These are phyloP conservation scores for Diplogelasinospora grovesii DNA, from an alignment of 495 filamentous ascomycete genomes.

Conservation along the genomic window DNA sequence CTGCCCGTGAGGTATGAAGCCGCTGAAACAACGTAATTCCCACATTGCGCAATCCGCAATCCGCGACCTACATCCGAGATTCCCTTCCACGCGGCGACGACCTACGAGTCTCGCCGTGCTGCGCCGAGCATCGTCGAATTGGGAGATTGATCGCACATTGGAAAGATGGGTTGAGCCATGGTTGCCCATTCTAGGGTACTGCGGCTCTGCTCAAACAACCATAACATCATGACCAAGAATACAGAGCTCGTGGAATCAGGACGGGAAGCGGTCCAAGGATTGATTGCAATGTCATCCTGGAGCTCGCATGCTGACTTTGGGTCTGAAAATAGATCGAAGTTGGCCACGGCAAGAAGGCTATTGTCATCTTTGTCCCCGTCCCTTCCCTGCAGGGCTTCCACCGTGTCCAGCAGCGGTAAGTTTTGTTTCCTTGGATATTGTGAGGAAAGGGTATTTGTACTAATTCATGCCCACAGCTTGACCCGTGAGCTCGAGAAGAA, in stretches of 20 bases:
- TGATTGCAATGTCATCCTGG: slow-evolving; percentile 42
- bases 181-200: too few species aligned
- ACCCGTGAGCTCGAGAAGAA: slow-evolving; percentile 99
- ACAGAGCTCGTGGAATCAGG: slow-evolving; percentile 51
- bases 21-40: slow-evolving; percentile 17
- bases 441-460: slow-evolving; percentile 2
- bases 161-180: slow-evolving; percentile 16
- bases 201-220: slow-evolving; percentile 14
- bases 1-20: slow-evolving; percentile 91
- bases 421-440: slow-evolving; percentile 8
- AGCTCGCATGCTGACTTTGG: slow-evolving; percentile 64
- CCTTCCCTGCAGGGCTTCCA: slow-evolving; percentile 93
- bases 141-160: slow-evolving; percentile 30
- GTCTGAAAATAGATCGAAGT: slow-evolving; percentile 83
- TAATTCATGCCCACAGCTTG: slow-evolving; percentile 53
- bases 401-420: slow-evolving; percentile 97
- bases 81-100: slow-evolving; percentile 35
- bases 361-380: slow-evolving; percentile 99
- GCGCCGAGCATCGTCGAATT: slow-evolving; percentile 20
- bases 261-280: slow-evolving; percentile 64
- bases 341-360: slow-evolving; percentile 99
- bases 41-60: slow-evolving; percentile 10
- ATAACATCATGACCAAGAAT: slow-evolving; percentile 26
- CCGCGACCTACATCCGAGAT: slow-evolving; percentile 16
- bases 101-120: slow-evolving; percentile 15